Evolutionary conservation across 2,329 filamentous ascomycete genomes (phyloP).

Genomic region (Raffaelea albimanens): DNA sequence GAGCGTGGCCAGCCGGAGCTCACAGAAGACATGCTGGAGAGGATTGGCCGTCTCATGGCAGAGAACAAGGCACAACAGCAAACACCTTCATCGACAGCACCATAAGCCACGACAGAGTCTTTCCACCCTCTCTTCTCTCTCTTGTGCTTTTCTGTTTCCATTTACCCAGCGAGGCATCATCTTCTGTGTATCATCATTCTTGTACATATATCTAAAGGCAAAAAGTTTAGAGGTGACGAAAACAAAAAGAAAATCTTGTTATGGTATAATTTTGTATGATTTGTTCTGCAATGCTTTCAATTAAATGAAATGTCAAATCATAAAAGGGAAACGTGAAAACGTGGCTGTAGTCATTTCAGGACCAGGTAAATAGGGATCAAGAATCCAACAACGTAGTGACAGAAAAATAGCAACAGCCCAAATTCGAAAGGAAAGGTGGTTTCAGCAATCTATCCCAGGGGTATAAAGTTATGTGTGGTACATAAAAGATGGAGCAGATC

Average conservation of each 20-base stretch:
- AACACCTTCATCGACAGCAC: neutral
- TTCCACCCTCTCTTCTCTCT: neutral
- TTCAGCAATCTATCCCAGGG: too few species aligned
- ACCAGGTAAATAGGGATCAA: too few species aligned
- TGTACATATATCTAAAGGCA: neutral
- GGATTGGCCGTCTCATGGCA: slow-evolving; percentile 53
- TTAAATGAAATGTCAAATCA: too few species aligned
- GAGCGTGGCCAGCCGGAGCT: slow-evolving; percentile 46
- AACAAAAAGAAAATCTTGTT: neutral
- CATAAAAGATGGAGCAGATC: too few species aligned
- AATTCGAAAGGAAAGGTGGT: too few species aligned
- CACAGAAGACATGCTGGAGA: slow-evolving; percentile 49
- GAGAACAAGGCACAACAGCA: slow-evolving; percentile 25
- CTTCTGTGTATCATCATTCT: neutral
- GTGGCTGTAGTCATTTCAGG: too few species aligned
- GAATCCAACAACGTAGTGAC: too few species aligned
- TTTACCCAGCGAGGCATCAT: neutral
- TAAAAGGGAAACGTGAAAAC: too few species aligned
- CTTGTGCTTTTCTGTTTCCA: neutral
- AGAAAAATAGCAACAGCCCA: too few species aligned
- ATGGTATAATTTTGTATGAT: neutral
- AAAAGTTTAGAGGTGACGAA: neutral
- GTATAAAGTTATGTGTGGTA: too few species aligned
- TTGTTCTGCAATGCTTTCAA: too few species aligned
- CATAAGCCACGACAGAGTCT: neutral